A percentile compares a stretch with the other conserved stretches of the same genome.
These are phyloP conservation scores for Calonectria hawksworthii DNA, from an alignment of 2,329 filamentous ascomycete genomes.

Conservation along the genomic window DNA sequence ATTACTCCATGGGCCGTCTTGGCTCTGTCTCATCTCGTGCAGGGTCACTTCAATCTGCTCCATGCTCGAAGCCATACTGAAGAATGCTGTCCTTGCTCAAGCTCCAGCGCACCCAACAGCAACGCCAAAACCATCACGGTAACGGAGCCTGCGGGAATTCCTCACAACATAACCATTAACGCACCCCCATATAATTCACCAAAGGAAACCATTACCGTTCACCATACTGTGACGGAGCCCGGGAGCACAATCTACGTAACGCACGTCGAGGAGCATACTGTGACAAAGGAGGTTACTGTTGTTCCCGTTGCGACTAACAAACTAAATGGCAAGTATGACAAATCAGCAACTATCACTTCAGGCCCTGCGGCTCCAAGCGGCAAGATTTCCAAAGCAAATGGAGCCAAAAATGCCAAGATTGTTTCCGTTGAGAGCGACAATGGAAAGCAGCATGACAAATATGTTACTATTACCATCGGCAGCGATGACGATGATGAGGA, in stretches of 20 bases:
- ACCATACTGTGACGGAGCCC: slow-evolving; percentile 38
- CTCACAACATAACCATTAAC: slow-evolving; percentile 37
- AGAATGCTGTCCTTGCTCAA: slow-evolving; percentile 49
- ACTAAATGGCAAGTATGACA: not conserved
- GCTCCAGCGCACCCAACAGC: slow-evolving; percentile 28
- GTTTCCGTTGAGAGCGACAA: not conserved
- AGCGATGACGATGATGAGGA: not conserved
- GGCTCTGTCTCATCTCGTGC: slow-evolving; percentile 42
- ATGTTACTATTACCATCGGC: slow-evolving; percentile 10
- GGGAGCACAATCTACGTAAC: slow-evolving; percentile 44
- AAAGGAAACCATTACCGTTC: slow-evolving; percentile 46
- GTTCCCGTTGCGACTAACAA: slow-evolving; percentile 11
- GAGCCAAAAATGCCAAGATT: slow-evolving; percentile 24
- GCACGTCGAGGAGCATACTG: slow-evolving; percentile 38
- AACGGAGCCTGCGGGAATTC: slow-evolving; percentile 36
- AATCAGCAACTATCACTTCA: not conserved
- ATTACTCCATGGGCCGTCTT: slow-evolving; percentile 44
- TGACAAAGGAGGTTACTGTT: slow-evolving; percentile 40
- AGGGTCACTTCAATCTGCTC: slow-evolving; percentile 44
- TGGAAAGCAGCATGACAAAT: not conserved
- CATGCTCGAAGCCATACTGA: slow-evolving; percentile 34
- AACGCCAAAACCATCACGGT: slow-evolving; percentile 44
- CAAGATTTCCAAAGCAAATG: not conserved
- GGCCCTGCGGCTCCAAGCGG: not conserved
- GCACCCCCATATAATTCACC: slow-evolving; percentile 32